Percentiles rank a stretch among this genome's conserved stretches.
These are phyloP conservation scores for Saccharomyces hybrid DNA, from an alignment of 1,139 yeast genomes.

Conservation along the genomic window DNA sequence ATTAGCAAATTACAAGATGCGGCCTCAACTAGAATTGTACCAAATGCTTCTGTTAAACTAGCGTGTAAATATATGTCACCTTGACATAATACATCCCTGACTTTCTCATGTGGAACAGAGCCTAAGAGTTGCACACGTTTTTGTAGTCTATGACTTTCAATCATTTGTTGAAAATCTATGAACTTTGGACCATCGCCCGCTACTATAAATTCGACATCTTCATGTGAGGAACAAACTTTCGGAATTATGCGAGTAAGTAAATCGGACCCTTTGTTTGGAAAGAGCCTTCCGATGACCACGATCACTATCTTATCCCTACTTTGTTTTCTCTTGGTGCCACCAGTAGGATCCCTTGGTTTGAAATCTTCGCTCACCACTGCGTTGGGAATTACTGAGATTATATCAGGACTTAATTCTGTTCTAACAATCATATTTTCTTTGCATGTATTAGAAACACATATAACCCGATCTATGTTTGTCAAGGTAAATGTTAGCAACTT, in stretches of 20 bases:
- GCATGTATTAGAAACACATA: slow-evolving; percentile 94
- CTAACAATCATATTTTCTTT: slow-evolving; percentile 91
- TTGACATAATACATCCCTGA: slow-evolving; percentile 82
- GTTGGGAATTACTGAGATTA: slow-evolving; percentile 88
- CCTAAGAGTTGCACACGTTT: slow-evolving; percentile 85
- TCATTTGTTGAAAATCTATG: slow-evolving; percentile 89
- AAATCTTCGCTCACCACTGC: slow-evolving; percentile 87
- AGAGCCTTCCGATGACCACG: slow-evolving; percentile 84
- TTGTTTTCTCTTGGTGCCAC: slow-evolving; percentile 4
- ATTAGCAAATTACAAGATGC: slow-evolving; percentile 93
- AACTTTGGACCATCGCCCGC: slow-evolving; percentile 98
- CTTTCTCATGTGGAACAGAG: slow-evolving; percentile 85
- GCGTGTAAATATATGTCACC: slow-evolving; percentile 96
- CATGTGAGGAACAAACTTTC: slow-evolving; percentile 56
- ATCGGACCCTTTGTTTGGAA: slow-evolving; percentile 96
- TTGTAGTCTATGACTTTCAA: slow-evolving; percentile 79
- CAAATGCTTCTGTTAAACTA: slow-evolving; percentile 93
- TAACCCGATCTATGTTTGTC: slow-evolving; percentile 84
- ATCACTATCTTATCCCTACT: slow-evolving; percentile 49
- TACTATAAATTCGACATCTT: slow-evolving; percentile 66
- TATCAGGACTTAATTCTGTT: slow-evolving; percentile 70
- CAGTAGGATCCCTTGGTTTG: slow-evolving; percentile 39
- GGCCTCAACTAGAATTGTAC: slow-evolving; percentile 95
- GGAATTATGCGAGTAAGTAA: slow-evolving; percentile 82
- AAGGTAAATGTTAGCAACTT: slow-evolving; percentile 77